Percentiles rank a stretch among this genome's conserved stretches.
phyloP scores from a whole-genome alignment of 305 asterid species.

The Rubia tinctorum region DNA sequence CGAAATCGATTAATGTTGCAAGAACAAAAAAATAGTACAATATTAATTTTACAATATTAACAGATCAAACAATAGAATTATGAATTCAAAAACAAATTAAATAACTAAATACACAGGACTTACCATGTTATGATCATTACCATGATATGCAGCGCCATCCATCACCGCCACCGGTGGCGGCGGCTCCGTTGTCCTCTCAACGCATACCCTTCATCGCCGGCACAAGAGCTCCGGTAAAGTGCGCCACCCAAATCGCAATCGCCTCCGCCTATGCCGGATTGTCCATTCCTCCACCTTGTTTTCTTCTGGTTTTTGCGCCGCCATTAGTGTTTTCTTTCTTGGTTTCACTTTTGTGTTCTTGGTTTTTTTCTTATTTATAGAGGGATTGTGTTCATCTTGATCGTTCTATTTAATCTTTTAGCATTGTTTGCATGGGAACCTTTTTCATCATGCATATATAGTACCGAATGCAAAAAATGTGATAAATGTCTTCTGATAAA shows the following conservation, averaged over 20 bases:
- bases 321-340: background rate
- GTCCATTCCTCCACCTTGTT: conserved; percentile 2
- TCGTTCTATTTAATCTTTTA: no score
- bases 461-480: background rate
- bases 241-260: background rate
- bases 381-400: no score
- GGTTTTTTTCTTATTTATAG: no score
- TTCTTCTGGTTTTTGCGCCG: background rate
- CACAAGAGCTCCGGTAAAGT: background rate
- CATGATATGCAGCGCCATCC: conserved; percentile 7
- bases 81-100: no score
- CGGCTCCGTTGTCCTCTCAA: background rate
- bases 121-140: conserved; percentile 6
- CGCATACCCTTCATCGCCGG: background rate
- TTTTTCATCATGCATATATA: background rate
- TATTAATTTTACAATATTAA: no score
- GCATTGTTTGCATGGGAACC: background rate
- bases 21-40: no score
- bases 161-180: conserved; percentile 5
- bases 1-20: no score
- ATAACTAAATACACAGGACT: background rate
- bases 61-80: no score
- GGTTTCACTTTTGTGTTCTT: background rate
- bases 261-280: conserved; percentile 5
- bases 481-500: background rate